phyloP scores from a whole-genome alignment of 495 filamentous ascomycete genomes.

The Lasiosphaeria ovina region DNA sequence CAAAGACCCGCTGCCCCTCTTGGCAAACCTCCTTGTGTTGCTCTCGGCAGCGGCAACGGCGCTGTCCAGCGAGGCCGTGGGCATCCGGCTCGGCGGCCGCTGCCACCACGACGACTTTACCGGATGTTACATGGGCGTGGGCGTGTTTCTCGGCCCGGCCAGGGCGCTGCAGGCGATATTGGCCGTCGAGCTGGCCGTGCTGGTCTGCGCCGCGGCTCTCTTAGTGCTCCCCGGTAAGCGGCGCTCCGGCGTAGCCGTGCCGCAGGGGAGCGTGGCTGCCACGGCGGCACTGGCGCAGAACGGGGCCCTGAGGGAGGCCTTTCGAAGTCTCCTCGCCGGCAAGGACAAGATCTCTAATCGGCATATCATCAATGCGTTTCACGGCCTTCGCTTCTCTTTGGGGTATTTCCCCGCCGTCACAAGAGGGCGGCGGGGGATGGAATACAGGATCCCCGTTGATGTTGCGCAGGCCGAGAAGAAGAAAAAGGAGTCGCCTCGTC shows the following conservation, averaged over 20 bases:
- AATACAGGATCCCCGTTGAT: background rate
- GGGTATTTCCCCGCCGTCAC: too few relatives aligned
- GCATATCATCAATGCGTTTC: too few relatives aligned
- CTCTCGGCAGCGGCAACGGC: too few relatives aligned
- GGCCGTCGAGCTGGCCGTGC: background rate
- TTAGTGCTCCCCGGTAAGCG: slow-evolving; percentile 2
- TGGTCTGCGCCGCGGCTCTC: background rate
- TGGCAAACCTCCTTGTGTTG: too few relatives aligned
- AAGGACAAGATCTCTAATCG: too few relatives aligned
- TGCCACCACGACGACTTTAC: slow-evolving; percentile 2
- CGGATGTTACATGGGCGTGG: slow-evolving; percentile 7
- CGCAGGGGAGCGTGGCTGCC: slow-evolving; percentile 1
- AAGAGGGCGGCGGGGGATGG: background rate
- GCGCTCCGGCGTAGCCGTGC: slow-evolving; percentile 1
- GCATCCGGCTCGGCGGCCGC: too few relatives aligned
- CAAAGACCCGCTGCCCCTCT: too few relatives aligned
- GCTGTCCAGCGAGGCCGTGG: too few relatives aligned
- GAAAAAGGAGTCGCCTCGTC: too few relatives aligned
- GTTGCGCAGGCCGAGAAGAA: background rate
- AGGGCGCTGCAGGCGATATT: slow-evolving; percentile 7
- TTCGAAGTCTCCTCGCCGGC: too few relatives aligned
- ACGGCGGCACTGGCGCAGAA: background rate
- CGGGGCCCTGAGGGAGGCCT: background rate
- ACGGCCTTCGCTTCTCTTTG: too few relatives aligned
- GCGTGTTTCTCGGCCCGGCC: slow-evolving; percentile 1